Evolutionary conservation across 768 basidiomycete species (phyloP).

Genomic region (Coprinopsis strossmayeri): DNA sequence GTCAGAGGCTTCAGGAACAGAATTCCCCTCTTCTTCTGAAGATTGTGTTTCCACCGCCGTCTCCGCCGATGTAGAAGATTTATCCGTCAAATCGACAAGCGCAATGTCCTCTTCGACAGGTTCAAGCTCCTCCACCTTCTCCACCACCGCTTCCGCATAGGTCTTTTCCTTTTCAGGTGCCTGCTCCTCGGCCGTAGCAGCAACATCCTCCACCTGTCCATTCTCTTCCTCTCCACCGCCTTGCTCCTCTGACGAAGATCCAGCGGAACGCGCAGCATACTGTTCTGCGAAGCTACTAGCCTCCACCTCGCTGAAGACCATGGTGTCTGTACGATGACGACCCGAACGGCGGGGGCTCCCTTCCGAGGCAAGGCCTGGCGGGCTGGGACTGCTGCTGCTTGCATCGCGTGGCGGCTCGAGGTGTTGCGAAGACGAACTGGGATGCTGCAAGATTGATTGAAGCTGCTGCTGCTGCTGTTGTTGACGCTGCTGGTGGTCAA

Average conservation of each 20-base stretch:
- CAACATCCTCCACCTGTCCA: background rate
- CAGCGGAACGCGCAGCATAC: background rate
- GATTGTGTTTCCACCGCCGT: too few species aligned
- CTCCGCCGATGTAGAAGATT: too few species aligned
- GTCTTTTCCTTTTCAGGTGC: too few species aligned
- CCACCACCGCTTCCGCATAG: too few species aligned
- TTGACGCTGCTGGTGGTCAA: conserved; percentile 8
- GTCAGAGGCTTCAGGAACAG: too few species aligned
- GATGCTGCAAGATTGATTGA: conserved; percentile 4
- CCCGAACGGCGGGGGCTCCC: conserved; percentile 41
- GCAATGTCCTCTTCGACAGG: too few species aligned
- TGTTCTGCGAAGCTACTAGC: conserved; percentile 1
- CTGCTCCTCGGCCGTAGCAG: background rate
- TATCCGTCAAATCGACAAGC: too few species aligned
- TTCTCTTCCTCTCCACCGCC: background rate
- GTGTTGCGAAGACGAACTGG: conserved; percentile 1
- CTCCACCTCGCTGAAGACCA: conserved; percentile 51
- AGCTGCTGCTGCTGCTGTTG: conserved; percentile 9
- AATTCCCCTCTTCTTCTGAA: too few species aligned
- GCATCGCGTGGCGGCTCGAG: background rate
- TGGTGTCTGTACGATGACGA: conserved; percentile 63
- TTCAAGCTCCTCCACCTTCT: too few species aligned
- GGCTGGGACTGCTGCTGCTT: conserved; percentile 13
- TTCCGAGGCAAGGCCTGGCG: conserved; percentile 4
- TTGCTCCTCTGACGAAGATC: background rate